These are phyloP conservation scores for Penicillium sp. DNA, from an alignment of 2,329 filamentous ascomycete species.

Conservation along the genomic window DNA sequence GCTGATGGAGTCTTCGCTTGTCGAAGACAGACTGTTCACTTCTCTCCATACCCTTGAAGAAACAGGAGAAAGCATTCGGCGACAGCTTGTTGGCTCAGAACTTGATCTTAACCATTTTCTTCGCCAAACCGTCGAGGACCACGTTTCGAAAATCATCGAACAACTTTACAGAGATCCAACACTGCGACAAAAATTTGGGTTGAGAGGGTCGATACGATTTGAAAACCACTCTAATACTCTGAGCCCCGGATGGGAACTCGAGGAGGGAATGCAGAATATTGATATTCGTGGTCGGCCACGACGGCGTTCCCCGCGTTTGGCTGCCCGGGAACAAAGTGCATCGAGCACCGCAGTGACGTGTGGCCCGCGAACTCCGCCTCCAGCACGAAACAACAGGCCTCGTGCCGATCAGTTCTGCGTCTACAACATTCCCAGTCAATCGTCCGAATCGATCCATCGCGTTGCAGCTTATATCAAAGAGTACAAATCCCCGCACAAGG, in stretches of 20 bases:
- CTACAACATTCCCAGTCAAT: slow-evolving; percentile 10
- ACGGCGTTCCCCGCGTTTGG: slow-evolving; percentile 7
- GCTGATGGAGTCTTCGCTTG: slow-evolving; percentile 6
- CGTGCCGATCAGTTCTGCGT: slow-evolving; percentile 10
- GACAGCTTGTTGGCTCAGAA: slow-evolving; percentile 15
- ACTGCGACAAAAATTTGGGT: slow-evolving; percentile 7
- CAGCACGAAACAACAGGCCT: slow-evolving; percentile 1
- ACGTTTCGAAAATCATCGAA: slow-evolving; percentile 8
- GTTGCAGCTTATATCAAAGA: slow-evolving; percentile 10
- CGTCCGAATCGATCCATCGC: slow-evolving; percentile 9
- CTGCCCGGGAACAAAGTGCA: neutral
- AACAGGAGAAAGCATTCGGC: slow-evolving; percentile 11
- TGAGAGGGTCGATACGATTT: slow-evolving; percentile 10
- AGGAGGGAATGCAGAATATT: too few relatives aligned
- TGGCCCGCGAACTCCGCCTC: too few relatives aligned
- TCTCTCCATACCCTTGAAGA: slow-evolving; percentile 10
- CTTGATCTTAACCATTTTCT: slow-evolving; percentile 18
- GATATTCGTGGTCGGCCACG: slow-evolving; percentile 2
- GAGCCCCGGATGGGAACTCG: neutral
- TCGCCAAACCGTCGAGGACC: slow-evolving; percentile 7
- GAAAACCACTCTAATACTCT: slow-evolving; percentile 10
- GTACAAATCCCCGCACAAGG: slow-evolving; percentile 13
- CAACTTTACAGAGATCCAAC: slow-evolving; percentile 5
- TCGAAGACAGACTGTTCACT: slow-evolving; percentile 4
- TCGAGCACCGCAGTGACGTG: too few relatives aligned